Evolutionary conservation across 352 stramenopile genomes (phyloP), one percentile per base, ranked within the genome.

Genomic region (Peronosclerospora sorghi): DNA sequence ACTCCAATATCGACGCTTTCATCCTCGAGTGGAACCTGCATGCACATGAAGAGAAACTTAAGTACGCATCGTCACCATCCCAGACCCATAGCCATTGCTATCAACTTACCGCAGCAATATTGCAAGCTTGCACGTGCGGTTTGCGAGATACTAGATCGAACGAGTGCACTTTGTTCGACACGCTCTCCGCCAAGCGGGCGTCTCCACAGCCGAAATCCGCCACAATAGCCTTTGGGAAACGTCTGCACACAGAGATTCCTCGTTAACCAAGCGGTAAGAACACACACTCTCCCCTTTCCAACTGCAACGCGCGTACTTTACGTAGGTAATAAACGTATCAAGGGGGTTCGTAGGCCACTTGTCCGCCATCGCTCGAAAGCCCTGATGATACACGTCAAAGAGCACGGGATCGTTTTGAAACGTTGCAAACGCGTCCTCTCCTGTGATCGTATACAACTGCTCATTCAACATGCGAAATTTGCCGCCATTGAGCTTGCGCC

Each of bases 391-490:
- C 65, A 86, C 75, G 43, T 98, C 83, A 54, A 98, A 99, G 45
- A 99, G 78, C 40, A 94, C 75, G 6, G 95, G 96, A 51, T 98
- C 80, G 21, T 65, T 42, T 51, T 93, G 83, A 64, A 99, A 99
- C 18, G 84, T 82, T 27, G 77, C 54, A 51, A 97, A 97, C 1
- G 94, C 76, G 27, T 78, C 54, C 7, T 71, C 44, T 14, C 95
- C 96, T n/a, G 86, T 88, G 19, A 65, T 96, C 5, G 94, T 98
- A 68, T 99, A 99, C 12, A 99, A 60, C 57, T 97, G 83, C 65
- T 99, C 96, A 56, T 99, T 99, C 8, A 99, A 77, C 73, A 96
- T 96, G 44, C 96, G 87, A 68, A 99, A 99, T 56, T 96, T 88
- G 38, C 84, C 88, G 21, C 93, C 92, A 32, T 95, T 76, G 12